Conservation (phyloP, 202 grass and related monocot genomes). For the Elaeis oleifera region DNA sequence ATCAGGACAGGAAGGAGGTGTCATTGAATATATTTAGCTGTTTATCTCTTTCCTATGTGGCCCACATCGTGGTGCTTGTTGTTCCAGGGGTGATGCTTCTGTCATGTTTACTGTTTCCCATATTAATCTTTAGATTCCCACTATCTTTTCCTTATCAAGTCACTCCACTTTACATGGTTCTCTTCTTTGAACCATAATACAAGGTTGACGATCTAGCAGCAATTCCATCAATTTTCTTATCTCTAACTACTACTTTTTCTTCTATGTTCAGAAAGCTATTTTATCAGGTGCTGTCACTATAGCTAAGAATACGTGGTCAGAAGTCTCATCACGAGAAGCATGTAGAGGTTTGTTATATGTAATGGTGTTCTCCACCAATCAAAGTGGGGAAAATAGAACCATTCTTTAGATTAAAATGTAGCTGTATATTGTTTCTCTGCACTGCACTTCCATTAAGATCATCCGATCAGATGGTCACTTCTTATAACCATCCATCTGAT, state of each 20-base stretch:
- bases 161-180: conserved; percentile 15
- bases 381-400: too few relatives aligned
- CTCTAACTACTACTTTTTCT: conserved; percentile 30
- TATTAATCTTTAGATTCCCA: conserved; percentile 26
- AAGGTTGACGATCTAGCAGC: conserved; percentile 24
- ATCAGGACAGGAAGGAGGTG: conserved; percentile 44
- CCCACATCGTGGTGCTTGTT: conserved; percentile 29
- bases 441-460: too few relatives aligned
- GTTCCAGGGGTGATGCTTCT: conserved; percentile 32
- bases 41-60: conserved; percentile 43
- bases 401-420: too few relatives aligned
- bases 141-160: conserved; percentile 9
- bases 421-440: too few relatives aligned
- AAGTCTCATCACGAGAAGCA: too few relatives aligned
- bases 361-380: too few relatives aligned
- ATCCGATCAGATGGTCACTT: too few relatives aligned
- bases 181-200: conserved; percentile 20
- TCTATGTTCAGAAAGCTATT: conserved; percentile 24
- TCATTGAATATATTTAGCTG: conserved; percentile 50
- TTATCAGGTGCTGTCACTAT: conserved; percentile 1
- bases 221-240: conserved; percentile 19
- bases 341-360: too few relatives aligned
- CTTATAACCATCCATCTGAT: too few relatives aligned
- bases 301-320: too few relatives aligned
- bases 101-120: conserved; percentile 27